A percentile compares a stretch with the other conserved stretches of the same genome.
Conservation (phyloP, 768 basidiomycete species). For the Rhizopogon roseolus region DNA sequence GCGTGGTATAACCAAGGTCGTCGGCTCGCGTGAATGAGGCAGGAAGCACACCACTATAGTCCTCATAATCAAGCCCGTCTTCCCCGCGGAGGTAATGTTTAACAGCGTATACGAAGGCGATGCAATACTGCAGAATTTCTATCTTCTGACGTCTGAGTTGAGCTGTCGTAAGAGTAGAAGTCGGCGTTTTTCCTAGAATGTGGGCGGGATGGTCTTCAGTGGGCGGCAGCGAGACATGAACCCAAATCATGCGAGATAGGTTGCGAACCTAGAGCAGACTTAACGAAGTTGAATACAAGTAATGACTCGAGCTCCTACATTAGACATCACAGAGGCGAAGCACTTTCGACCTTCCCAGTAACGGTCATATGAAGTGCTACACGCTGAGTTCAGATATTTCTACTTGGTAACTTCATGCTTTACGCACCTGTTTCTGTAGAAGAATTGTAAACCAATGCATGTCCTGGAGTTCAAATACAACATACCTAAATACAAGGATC, state of each 20-base stretch:
- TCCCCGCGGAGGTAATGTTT: constrained; percentile 85
- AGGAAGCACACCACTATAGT: constrained; percentile 67
- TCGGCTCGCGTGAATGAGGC: constrained; percentile 48
- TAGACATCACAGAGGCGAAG: constrained; percentile 67
- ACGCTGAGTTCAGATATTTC: constrained; percentile 6
- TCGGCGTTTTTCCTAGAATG: constrained; percentile 49
- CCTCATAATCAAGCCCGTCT: constrained; percentile 66
- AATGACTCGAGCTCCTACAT: constrained; percentile 30
- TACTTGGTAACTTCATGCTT: neutral
- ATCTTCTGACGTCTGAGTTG: constrained; percentile 66
- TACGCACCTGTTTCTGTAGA: constrained; percentile 58
- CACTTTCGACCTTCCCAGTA: constrained; percentile 88
- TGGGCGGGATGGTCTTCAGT: constrained; percentile 37
- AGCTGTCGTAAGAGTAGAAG: constrained; percentile 36
- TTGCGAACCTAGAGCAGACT: constrained; percentile 50
- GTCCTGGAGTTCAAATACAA: neutral
- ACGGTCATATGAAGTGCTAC: constrained; percentile 79
- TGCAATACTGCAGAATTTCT: constrained; percentile 60
- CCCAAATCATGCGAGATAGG: constrained; percentile 74
- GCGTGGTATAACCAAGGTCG: constrained; percentile 36
- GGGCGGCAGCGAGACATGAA: constrained; percentile 67
- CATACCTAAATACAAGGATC: constrained; percentile 81
- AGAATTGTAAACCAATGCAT: neutral
- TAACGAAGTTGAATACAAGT: neutral
- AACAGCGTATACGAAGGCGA: constrained; percentile 67